Evolutionary conservation across 306 rosid species (phyloP).

Genomic region (Parietaria judaica): DNA sequence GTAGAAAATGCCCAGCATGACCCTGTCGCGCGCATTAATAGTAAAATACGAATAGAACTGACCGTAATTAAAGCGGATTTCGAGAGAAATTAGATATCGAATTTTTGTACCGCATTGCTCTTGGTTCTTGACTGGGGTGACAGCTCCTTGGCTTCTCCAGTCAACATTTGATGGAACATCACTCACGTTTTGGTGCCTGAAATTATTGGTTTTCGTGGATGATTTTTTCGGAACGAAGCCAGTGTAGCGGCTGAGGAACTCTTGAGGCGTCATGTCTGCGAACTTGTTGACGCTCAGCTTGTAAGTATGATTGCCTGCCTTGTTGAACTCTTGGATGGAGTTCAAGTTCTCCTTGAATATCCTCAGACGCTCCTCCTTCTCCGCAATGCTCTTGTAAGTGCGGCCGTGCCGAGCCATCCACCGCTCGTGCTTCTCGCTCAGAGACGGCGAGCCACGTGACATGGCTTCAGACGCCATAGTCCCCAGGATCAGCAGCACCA

Average conservation of each 20-base stretch:
- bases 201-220: slow-evolving; percentile 6
- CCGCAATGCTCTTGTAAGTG: slow-evolving; percentile 33
- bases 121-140: slow-evolving; percentile 57
- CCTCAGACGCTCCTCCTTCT: slow-evolving; percentile 40
- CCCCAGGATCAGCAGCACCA: too few relatives aligned
- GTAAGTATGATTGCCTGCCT: slow-evolving; percentile 19
- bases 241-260: slow-evolving; percentile 42
- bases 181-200: slow-evolving; percentile 20
- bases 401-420: slow-evolving; percentile 47
- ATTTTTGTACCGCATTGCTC: slow-evolving; percentile 38
- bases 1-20: slow-evolving; percentile 85
- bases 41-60: too few relatives aligned
- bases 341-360: slow-evolving; percentile 58
- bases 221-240: slow-evolving; percentile 22
- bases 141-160: slow-evolving; percentile 72
- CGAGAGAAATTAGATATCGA: too few relatives aligned
- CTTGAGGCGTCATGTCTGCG: slow-evolving; percentile 71
- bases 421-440: slow-evolving; percentile 22
- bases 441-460: too few relatives aligned
- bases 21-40: slow-evolving; percentile 25
- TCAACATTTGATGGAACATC: slow-evolving; percentile 52
- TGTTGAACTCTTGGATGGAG: slow-evolving; percentile 40
- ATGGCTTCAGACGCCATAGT: too few relatives aligned
- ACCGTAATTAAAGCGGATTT: too few relatives aligned
- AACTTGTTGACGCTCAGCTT: slow-evolving; percentile 57